Evolutionary conservation across 202 grass and related monocot genomes (phyloP).

Genomic region (Digitaria exilis): DNA sequence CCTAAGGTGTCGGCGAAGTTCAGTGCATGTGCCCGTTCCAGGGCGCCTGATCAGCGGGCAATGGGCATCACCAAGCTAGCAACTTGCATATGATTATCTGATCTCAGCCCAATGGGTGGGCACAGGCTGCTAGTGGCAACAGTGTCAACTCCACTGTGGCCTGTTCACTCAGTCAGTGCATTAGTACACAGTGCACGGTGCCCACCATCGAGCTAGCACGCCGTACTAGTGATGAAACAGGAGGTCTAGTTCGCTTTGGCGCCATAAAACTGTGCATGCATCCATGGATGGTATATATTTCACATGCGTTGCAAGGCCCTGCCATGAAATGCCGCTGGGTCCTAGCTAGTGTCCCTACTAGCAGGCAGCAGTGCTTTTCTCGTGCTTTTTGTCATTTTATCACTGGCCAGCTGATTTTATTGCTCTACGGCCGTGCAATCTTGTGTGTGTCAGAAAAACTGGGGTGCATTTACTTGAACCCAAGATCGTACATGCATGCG

Average conservation of each 20-base stretch:
- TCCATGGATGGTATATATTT: background rate
- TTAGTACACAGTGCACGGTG: background rate
- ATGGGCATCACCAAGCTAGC: background rate
- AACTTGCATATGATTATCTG: slow-evolving; percentile 3
- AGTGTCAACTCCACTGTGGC: background rate
- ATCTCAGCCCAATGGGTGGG: background rate
- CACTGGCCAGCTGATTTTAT: background rate
- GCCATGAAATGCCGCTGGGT: slow-evolving; percentile 9
- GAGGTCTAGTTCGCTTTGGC: background rate
- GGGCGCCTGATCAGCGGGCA: background rate
- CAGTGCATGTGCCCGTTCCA: slow-evolving; percentile 20
- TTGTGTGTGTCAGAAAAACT: background rate
- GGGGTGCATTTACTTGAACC: no score
- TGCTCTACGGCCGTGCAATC: no score
- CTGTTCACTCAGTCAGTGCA: slow-evolving; percentile 2
- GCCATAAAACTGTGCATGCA: background rate
- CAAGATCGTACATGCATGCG: no score
- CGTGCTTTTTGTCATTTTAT: slow-evolving; percentile 10
- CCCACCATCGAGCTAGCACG: background rate
- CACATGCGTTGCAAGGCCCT: background rate
- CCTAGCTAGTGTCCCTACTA: no score
- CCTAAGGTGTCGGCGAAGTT: slow-evolving; percentile 10
- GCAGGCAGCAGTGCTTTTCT: background rate
- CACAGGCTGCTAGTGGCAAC: background rate
- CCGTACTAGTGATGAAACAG: background rate